Percentiles rank a stretch among this genome's conserved stretches.
Conservation (phyloP, 768 basidiomycete species). For the Mrakia blollopis region DNA sequence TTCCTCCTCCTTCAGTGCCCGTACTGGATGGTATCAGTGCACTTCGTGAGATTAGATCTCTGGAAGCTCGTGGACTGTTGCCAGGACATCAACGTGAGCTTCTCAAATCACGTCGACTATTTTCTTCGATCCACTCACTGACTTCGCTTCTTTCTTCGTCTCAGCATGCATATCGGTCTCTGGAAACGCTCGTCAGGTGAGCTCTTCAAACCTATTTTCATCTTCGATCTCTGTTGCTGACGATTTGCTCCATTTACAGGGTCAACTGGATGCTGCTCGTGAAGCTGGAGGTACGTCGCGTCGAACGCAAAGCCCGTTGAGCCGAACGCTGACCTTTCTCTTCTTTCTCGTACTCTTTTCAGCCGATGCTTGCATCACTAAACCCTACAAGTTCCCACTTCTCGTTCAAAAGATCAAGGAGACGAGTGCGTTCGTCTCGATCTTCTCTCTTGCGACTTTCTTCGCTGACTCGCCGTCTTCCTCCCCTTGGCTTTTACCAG, state of each 20-base stretch:
- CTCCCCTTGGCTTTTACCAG: not conserved
- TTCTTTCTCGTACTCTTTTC: not conserved
- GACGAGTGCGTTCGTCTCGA: not conserved
- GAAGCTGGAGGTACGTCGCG: slow-evolving; percentile 2
- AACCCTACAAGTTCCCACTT: slow-evolving; percentile 2
- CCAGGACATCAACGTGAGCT: slow-evolving; percentile 10
- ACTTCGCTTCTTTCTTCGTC: no score
- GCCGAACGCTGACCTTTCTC: not conserved
- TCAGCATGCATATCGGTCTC: slow-evolving; percentile 4
- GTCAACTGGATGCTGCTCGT: slow-evolving; percentile 11
- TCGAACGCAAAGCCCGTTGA: not conserved
- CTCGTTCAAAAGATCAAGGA: slow-evolving; percentile 9
- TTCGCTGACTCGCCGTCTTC: not conserved
- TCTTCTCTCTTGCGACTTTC: not conserved
- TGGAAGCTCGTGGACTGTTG: not conserved
- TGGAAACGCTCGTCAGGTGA: slow-evolving; percentile 3
- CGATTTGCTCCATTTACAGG: not conserved
- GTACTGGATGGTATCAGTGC: not conserved
- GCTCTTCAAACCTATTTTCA: no score
- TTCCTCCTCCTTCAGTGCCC: not conserved
- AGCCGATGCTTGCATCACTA: slow-evolving; percentile 5
- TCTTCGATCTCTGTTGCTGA: no score
- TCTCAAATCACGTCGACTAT: not conserved
- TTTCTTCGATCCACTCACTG: not conserved
- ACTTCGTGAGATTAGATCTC: not conserved